phyloP scores from a whole-genome alignment of 1,284 basidiomycete genomes.

The Moesziomyces aphidis region DNA sequence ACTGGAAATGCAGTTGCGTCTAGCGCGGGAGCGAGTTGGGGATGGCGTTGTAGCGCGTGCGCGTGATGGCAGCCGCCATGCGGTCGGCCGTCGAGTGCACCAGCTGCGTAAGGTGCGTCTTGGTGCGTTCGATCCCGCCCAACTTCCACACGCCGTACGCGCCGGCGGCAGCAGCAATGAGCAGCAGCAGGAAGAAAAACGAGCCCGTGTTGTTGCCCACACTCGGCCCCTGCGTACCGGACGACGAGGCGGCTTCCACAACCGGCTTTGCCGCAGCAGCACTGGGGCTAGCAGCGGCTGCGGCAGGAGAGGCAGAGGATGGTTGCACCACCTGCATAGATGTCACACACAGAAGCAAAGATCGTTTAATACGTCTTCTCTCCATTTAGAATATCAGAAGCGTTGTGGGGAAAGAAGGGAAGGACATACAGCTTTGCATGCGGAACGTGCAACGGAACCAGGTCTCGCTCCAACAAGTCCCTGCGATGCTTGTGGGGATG shows the following conservation, averaged over 20 bases:
- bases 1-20: not conserved
- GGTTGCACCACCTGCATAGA: too few relatives aligned
- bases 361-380: too few relatives aligned
- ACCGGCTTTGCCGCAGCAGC: not conserved
- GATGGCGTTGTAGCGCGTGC: constrained; percentile 11
- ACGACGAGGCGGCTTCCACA: not conserved
- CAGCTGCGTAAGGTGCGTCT: constrained; percentile 7
- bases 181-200: constrained; percentile 39
- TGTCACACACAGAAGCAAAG: too few relatives aligned
- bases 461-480: too few relatives aligned
- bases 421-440: too few relatives aligned
- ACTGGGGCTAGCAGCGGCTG: not conserved
- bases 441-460: too few relatives aligned
- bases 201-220: constrained; percentile 11
- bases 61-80: not conserved
- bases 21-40: constrained; percentile 13
- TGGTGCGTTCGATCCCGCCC: constrained; percentile 36
- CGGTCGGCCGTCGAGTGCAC: constrained; percentile 1
- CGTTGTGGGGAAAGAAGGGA: too few relatives aligned
- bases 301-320: too few relatives aligned
- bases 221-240: not conserved
- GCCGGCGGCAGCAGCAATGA: constrained; percentile 14
- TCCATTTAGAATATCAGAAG: too few relatives aligned
- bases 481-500: not conserved
- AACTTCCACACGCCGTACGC: constrained; percentile 22